Evolutionary conservation across 345 rosid species (phyloP).

Genomic region (Xanthoceras sorbifolium): DNA sequence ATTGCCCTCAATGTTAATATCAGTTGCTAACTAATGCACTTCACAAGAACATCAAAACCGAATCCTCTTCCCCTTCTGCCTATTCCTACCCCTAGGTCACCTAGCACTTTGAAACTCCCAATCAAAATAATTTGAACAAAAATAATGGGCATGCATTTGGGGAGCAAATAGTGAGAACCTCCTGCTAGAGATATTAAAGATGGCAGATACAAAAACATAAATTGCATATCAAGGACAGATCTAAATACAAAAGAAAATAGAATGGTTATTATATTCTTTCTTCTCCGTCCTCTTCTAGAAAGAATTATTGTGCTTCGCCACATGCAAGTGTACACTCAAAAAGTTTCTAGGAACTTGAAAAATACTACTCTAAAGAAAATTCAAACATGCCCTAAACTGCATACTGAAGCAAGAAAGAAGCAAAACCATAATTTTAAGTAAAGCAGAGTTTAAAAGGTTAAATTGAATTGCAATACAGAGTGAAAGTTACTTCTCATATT

Average conservation of each 20-base stretch:
- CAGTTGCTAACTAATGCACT: not conserved
- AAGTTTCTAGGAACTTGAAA: not conserved
- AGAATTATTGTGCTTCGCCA: not conserved
- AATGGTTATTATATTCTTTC: not conserved
- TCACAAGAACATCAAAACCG: constrained; percentile 13
- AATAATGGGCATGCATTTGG: not conserved
- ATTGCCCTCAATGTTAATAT: constrained; percentile 6
- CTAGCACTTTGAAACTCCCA: not conserved
- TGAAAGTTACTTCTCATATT: not conserved
- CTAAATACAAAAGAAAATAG: not conserved
- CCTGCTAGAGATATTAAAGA: not conserved
- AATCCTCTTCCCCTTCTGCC: constrained; percentile 9
- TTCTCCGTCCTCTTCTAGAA: not conserved
- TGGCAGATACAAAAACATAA: constrained; percentile 6
- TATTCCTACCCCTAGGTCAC: not conserved
- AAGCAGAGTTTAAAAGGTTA: not conserved
- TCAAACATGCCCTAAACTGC: not conserved
- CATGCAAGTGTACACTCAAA: not conserved
- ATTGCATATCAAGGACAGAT: too few relatives aligned
- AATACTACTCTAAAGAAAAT: not conserved
- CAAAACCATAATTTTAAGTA: not conserved
- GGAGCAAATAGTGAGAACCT: not conserved
- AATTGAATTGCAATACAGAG: not conserved
- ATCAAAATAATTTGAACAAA: not conserved
- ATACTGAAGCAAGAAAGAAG: not conserved